A percentile compares a stretch with the other conserved stretches of the same genome.
Evolutionary conservation across 1,284 basidiomycete species (phyloP).

Genomic region (Cutaneotrichosporon sp.): DNA sequence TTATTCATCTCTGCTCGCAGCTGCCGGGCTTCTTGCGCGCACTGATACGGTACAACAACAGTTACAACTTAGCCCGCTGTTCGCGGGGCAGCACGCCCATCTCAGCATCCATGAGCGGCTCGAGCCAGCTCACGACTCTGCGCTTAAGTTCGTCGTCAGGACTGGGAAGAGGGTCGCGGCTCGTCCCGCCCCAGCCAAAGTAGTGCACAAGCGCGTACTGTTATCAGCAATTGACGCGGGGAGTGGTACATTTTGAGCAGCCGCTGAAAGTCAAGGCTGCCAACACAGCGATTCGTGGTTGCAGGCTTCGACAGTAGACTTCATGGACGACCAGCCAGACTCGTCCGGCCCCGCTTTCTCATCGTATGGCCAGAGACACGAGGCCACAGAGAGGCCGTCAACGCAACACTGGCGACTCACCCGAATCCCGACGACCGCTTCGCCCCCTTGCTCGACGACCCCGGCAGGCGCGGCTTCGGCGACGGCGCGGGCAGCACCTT

Average conservation of each 20-base stretch:
- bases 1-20: too few species aligned
- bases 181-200: background rate
- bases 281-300: too few species aligned
- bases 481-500: background rate
- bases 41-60: too few species aligned
- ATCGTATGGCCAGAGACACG: too few species aligned
- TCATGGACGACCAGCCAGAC: too few species aligned
- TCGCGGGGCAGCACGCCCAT: background rate
- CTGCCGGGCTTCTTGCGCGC: too few species aligned
- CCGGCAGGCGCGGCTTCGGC: background rate
- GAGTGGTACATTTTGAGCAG: too few species aligned
- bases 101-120: background rate
- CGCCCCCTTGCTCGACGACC: background rate
- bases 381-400: too few species aligned
- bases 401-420: background rate
- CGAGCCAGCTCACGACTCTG: background rate
- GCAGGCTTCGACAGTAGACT: too few species aligned
- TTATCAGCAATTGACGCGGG: background rate
- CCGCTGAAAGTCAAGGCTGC: too few species aligned
- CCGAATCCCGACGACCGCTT: background rate
- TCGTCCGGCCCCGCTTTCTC: too few species aligned
- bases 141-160: background rate
- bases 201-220: background rate
- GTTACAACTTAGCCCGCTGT: background rate
- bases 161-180: background rate